Evolutionary conservation across 192 early-diverging fungal genomes (phyloP), one percentile per base, ranked within the genome.

Genomic region (Umbelopsis ramanniana): DNA sequence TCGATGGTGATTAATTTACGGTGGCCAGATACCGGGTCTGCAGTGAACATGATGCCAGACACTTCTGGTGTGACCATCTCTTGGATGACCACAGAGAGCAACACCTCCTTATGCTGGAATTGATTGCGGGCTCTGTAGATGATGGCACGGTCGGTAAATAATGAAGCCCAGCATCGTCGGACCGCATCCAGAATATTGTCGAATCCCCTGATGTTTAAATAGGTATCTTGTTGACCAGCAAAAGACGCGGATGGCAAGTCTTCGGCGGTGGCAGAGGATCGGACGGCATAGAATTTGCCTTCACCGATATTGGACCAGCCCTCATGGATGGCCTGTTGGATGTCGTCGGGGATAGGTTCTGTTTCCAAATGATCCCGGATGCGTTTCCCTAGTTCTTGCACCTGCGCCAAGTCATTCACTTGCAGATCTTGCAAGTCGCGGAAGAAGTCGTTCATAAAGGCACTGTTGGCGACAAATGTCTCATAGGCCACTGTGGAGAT

Each of bases 201-300:
- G 63, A 79, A 79, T 1, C 81, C 78, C 29, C 72, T 71, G 26
- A 85, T 73, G 66, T 85, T 85, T 23, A 85, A 63, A 73, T 80
- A 85, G 12, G 79, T 82, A n/a, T 85, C 84, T 43, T 85, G 83
- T 63, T 85, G 84, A n/a, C 84, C 84, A 17, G 84, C 84, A 47
- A 85, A 85, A 12, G 80, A 82, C 26, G 83, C 83, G 6, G 78
- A 79, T 12, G 83, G 83, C 4, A 85, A 73, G 55, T 85, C 84
- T 71, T 85, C 84, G 21, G 83, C 84, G 24, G 84, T 85, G 29
- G 83, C 84, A 23, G 76, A 80, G 2, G 83, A 84, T 11, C 83
- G 75, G 8, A 82, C 81, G 6, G 83, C 83, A 72, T 78, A 77
- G 0, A 17, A 48, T 9, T 47, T 68, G 3, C 12, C 23, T 46